phyloP scores from a whole-genome alignment of 805 yeast genomes.

The Metschnikowia proteae region DNA sequence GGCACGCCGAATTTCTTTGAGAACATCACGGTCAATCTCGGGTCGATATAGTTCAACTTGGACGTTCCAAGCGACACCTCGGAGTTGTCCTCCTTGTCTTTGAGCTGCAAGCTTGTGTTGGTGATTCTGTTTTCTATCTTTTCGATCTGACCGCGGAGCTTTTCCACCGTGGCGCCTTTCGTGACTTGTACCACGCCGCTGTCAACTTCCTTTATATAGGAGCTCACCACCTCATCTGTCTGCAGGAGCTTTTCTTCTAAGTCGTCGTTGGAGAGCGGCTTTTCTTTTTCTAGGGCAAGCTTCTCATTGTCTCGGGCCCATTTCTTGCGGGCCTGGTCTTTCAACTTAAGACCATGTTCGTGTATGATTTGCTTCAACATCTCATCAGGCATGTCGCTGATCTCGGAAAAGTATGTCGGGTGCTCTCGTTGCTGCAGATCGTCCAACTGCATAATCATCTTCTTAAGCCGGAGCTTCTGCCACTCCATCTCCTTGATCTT shows the following conservation, averaged over 20 bases:
- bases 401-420: constrained; percentile 59
- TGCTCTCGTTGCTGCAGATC: constrained; percentile 48
- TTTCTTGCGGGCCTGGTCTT: constrained; percentile 60
- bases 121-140: constrained; percentile 67
- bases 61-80: constrained; percentile 91
- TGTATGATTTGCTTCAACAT: constrained; percentile 58
- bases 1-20: constrained; percentile 85
- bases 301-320: constrained; percentile 78
- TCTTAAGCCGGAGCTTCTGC: constrained; percentile 74
- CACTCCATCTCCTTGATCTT: constrained; percentile 76
- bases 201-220: constrained; percentile 55
- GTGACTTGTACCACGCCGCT: constrained; percentile 57
- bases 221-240: constrained; percentile 48
- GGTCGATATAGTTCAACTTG: constrained; percentile 93
- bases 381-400: constrained; percentile 63
- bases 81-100: constrained; percentile 92
- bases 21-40: constrained; percentile 84
- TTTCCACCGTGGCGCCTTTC: constrained; percentile 55
- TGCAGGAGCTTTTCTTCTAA: constrained; percentile 56
- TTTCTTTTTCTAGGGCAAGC: constrained; percentile 52
- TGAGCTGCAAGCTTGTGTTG: constrained; percentile 67
- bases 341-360: constrained; percentile 59
- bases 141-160: constrained; percentile 65
- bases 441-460: constrained; percentile 66
- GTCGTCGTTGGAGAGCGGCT: constrained; percentile 50